Base-by-base conservation (phyloP, 2,329 filamentous ascomycete genomes). In the Albifimbria verrucaria region DNA sequence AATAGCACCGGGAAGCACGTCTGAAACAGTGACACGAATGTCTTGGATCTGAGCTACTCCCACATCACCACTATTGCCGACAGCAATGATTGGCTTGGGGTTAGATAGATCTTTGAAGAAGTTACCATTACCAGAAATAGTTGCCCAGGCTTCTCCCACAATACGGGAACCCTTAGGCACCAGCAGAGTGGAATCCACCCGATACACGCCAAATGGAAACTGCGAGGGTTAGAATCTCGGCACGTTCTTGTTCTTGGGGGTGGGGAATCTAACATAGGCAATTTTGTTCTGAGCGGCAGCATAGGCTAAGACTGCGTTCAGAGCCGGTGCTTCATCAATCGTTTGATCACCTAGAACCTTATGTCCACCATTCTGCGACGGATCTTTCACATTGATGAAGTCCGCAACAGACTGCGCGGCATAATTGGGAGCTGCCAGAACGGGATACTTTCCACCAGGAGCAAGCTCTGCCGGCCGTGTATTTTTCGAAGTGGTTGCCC, bases 41-140 rank as follows among this genome's bases (percentile, higher is more conserved):
- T 87, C 83, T 1, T 77, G 78, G 70, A 79, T 79, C 62, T 87
- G 82, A 20, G 87, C 72, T 7, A 64, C 68, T 12, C 85, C 84
- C 10, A 65, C 66, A 26, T 86, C 77, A 4, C 81, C 80, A 9
- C 70, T 59, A n/a, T 71, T 70, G 25, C 81, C 83, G 5, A 86
- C 74, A 52, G 74, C 71, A 1, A 85, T 70, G 1, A 84, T 77
- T 2, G 76, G 73, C 20, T 74, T 63, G 1, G 82, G 82, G 23
- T 72, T 71, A 44, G 67, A 68, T n/a, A 72, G 70, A 55, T 77
- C 66, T 36, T 71, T 68, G 64, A 78, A 81, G 50, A 62, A 68
- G 17, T 52, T 50, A 6, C 79, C 78, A 32, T 67, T 72, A 7
- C 72, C 75, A 59, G 81, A 69, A 54, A 81, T 73, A 49, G 72